Conservation (phyloP, 352 stramenopile species). For the Globisporangium mamillatum region DNA sequence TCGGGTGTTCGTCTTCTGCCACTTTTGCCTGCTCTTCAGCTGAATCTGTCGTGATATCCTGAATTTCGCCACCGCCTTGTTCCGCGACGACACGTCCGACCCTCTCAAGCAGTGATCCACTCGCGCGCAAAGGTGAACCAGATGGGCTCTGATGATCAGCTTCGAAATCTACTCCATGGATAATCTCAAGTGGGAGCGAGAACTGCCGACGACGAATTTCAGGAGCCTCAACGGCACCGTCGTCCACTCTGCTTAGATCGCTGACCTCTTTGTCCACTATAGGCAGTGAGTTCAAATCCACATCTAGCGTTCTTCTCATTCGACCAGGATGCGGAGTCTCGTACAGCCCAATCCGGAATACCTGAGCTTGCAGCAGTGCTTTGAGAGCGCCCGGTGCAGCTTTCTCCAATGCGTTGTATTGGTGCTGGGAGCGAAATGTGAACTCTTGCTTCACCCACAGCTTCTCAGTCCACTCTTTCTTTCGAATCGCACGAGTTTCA, state of each 20-base stretch:
- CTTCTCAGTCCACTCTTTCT: conserved; percentile 47
- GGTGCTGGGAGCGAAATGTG: conserved; percentile 66
- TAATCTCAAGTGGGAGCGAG: conserved; percentile 37
- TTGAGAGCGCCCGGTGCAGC: conserved; percentile 29
- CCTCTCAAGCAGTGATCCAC: conserved; percentile 51
- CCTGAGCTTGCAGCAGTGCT: conserved; percentile 26
- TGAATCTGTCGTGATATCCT: conserved; percentile 66
- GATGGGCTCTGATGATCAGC: conserved; percentile 18
- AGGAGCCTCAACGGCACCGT: not conserved
- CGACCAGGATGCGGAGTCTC: conserved; percentile 67
- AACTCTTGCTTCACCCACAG: conserved; percentile 68
- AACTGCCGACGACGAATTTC: conserved; percentile 22
- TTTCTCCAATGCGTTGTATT: conserved; percentile 33
- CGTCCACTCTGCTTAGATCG: not conserved
- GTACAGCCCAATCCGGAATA: conserved; percentile 58
- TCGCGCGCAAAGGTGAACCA: conserved; percentile 22
- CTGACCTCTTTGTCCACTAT: conserved; percentile 1
- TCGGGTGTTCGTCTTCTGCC: conserved; percentile 15
- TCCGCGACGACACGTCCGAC: conserved; percentile 72
- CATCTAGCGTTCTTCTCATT: conserved; percentile 50
- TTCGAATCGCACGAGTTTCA: conserved; percentile 20
- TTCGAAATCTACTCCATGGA: conserved; percentile 37
- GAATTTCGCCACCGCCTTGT: conserved; percentile 73
- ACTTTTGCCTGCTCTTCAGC: conserved; percentile 17
- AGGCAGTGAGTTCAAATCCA: conserved; percentile 31